Evolutionary conservation across 768 basidiomycete genomes (phyloP).

Genomic region (Naganishia vaughanmartiniae): DNA sequence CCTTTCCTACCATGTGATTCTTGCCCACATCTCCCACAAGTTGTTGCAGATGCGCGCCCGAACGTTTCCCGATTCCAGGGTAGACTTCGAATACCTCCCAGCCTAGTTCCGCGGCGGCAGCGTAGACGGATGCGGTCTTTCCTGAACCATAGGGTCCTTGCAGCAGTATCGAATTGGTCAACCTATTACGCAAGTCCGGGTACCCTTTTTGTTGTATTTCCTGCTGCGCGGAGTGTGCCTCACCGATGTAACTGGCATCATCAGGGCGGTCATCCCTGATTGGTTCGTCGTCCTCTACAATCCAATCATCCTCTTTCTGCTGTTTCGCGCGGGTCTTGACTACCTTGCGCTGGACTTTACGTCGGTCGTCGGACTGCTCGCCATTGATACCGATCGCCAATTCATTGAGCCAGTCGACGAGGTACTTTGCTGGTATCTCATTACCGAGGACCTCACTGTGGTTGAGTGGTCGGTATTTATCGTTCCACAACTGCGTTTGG

Average conservation of each 20-base stretch:
- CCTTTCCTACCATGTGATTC: slow-evolving; percentile 71
- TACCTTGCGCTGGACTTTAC: slow-evolving; percentile 45
- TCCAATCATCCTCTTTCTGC: slow-evolving; percentile 46
- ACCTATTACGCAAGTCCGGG: slow-evolving; percentile 43
- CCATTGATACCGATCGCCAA: slow-evolving; percentile 40
- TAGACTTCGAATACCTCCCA: slow-evolving; percentile 98
- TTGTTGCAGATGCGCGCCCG: slow-evolving; percentile 69
- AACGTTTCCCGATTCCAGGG: slow-evolving; percentile 88
- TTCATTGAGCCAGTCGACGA: slow-evolving; percentile 47
- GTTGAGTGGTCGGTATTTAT: slow-evolving; percentile 43
- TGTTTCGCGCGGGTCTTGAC: slow-evolving; percentile 34
- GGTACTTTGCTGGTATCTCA: slow-evolving; percentile 47
- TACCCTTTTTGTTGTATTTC: slow-evolving; percentile 16
- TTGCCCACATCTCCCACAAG: slow-evolving; percentile 89
- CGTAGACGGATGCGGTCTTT: slow-evolving; percentile 89
- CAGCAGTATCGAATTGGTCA: slow-evolving; percentile 85
- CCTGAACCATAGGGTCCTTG: slow-evolving; percentile 78
- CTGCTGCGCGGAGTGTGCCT: background rate
- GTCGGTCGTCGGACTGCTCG: slow-evolving; percentile 14
- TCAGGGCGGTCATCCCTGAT: slow-evolving; percentile 35
- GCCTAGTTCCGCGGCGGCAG: slow-evolving; percentile 85
- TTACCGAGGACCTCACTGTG: slow-evolving; percentile 49
- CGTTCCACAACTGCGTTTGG: slow-evolving; percentile 42
- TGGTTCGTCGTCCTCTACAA: slow-evolving; percentile 47
- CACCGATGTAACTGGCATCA: background rate